Evolutionary conservation across 169 alveolate species (phyloP).

Genomic region (Plasmodium adleri): DNA sequence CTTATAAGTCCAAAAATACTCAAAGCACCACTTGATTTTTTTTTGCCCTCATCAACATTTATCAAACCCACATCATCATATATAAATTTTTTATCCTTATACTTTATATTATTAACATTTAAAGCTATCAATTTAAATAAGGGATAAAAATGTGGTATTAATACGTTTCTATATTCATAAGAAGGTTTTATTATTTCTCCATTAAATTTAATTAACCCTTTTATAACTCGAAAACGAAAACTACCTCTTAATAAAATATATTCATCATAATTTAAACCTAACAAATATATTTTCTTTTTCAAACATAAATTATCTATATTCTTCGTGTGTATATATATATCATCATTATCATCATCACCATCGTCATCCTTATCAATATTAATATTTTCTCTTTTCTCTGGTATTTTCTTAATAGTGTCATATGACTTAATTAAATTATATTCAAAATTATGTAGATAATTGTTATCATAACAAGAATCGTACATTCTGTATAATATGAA

Average conservation of each 20-base stretch:
- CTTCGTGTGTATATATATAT: slow-evolving; percentile 34
- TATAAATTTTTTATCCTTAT: slow-evolving; percentile 23
- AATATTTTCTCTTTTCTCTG: background rate
- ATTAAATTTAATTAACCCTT: slow-evolving; percentile 42
- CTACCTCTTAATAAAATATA: slow-evolving; percentile 52
- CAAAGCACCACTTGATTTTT: too few species aligned
- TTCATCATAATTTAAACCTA: slow-evolving; percentile 73
- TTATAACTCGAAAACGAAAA: slow-evolving; percentile 71
- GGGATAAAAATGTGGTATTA: slow-evolving; percentile 53
- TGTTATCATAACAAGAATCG: background rate
- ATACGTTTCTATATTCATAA: slow-evolving; percentile 37
- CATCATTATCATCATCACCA: too few species aligned
- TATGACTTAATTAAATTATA: slow-evolving; percentile 31
- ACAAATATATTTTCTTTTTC: slow-evolving; percentile 49
- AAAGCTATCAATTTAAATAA: slow-evolving; percentile 31
- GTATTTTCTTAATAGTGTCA: slow-evolving; percentile 45
- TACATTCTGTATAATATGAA: slow-evolving; percentile 15
- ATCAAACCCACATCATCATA: background rate
- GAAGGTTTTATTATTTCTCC: slow-evolving; percentile 56
- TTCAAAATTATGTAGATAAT: slow-evolving; percentile 30
- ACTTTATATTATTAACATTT: slow-evolving; percentile 32
- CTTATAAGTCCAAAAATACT: too few species aligned
- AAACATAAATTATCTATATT: background rate
- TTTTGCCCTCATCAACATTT: background rate
- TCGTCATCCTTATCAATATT: too few species aligned